Evolutionary conservation across 805 yeast species (phyloP), one percentile per base, ranked within the genome.

Genomic region (Blastobotrys parvus): DNA sequence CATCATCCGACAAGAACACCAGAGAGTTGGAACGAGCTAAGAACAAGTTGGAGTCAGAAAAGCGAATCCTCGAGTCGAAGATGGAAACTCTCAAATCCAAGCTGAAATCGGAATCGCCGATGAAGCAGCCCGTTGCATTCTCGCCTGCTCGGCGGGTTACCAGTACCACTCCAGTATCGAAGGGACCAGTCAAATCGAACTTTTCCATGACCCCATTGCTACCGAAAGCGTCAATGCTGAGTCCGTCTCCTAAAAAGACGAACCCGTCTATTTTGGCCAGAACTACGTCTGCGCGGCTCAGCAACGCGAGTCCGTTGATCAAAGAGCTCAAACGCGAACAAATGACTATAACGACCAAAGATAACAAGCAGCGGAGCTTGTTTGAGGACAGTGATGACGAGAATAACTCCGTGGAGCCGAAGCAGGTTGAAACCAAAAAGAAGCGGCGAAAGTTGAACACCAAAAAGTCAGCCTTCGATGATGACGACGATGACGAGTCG

Each of bases 381-480:
- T 48, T 48, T 29, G 54, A 50, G 13, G 47, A 45, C 23, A 42
- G 40, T 22, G 52, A 49, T n/a, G 44, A 34, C 4, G 41, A 39
- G 13, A 41, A 27, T 2, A 35, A 35, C 10, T 41, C 8, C 30
- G 3, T 4, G 17, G n/a, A 6, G 15, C 10, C 10, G 31, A 19
- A 2, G 11, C 27, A 23, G 39, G 25, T 10, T 13, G 19, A 38
- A 34, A 31, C 20, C 27, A 38, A 23, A 25, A 30, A 35, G 40
- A 35, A 27, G 41, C 46, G 37, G 39, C 43, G 44, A 40, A 48
- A 45, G 45, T 45, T 50, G 5, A 42, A 40, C 27, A 34, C 47
- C 6, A 34, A 36, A 2, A 42, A 30, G 10, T 38, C 33, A 8
- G 19, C 39, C 2, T 15, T 45, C 22, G 44, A 47, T 27, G 50